Conservation (phyloP, 306 rosid genomes). For the Amphicarpaea edgeworthii region DNA sequence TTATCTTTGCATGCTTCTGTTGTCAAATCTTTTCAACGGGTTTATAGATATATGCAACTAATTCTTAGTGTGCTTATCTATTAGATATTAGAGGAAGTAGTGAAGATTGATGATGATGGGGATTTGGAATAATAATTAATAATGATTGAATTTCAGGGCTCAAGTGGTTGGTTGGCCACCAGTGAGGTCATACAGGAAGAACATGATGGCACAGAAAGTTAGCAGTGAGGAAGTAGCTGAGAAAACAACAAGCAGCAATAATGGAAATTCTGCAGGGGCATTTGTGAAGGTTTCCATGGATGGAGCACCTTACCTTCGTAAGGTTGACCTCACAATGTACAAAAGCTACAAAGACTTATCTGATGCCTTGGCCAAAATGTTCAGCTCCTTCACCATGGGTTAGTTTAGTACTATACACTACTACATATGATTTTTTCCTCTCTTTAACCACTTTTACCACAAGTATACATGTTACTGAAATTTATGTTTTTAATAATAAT, state of each 20-base stretch:
- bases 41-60: too few relatives aligned
- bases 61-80: not conserved
- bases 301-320: slow-evolving; percentile 99
- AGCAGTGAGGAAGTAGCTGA: slow-evolving; percentile 45
- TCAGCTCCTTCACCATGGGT: slow-evolving; percentile 97
- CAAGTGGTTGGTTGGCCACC: slow-evolving; percentile 99
- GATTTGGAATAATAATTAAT: slow-evolving; percentile 31
- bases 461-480: not conserved
- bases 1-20: not conserved
- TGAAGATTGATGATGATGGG: slow-evolving; percentile 30
- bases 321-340: slow-evolving; percentile 94
- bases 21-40: not conserved
- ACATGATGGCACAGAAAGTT: slow-evolving; percentile 80
- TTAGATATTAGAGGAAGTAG: not conserved
- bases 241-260: slow-evolving; percentile 51
- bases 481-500: not conserved
- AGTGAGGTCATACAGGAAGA: slow-evolving; percentile 96
- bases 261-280: slow-evolving; percentile 42
- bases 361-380: slow-evolving; percentile 98
- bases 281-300: slow-evolving; percentile 98
- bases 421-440: not conserved
- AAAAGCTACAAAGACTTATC: slow-evolving; percentile 88
- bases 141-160: slow-evolving; percentile 85
- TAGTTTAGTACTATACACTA: not conserved
- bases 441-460: not conserved